Evolutionary conservation across 2,329 filamentous ascomycete species (phyloP).

Genomic region (Ophiostoma ips): DNA sequence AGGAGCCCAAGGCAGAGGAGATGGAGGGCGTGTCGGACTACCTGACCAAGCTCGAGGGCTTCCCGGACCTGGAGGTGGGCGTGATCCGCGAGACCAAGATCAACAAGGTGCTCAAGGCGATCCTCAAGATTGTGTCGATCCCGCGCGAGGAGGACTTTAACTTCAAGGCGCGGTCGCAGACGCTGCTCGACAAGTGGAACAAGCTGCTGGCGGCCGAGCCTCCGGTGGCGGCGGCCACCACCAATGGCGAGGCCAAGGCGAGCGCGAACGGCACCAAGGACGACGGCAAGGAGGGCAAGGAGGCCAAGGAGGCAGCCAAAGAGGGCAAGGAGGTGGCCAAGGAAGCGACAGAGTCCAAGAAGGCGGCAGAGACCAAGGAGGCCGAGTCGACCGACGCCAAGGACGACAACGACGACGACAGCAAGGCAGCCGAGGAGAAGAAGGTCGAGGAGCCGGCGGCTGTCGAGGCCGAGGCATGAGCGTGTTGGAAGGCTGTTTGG

Average conservation of each 20-base stretch:
- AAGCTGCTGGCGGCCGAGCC: conserved; percentile 51
- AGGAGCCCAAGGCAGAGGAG: conserved; percentile 72
- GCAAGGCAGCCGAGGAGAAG: conserved; percentile 8
- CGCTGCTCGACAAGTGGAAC: conserved; percentile 79
- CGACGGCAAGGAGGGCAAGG: conserved; percentile 19
- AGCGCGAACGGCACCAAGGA: conserved; percentile 14
- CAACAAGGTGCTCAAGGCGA: conserved; percentile 93
- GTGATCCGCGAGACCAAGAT: conserved; percentile 92
- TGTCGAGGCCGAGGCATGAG: conserved; percentile 12
- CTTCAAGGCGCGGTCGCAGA: conserved; percentile 73
- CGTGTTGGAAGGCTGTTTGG: too few relatives aligned
- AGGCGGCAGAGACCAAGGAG: conserved; percentile 28
- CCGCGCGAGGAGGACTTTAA: conserved; percentile 78
- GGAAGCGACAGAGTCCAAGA: conserved; percentile 11
- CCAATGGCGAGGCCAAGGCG: conserved; percentile 14
- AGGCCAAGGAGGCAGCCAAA: conserved; percentile 24
- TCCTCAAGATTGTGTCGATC: conserved; percentile 75
- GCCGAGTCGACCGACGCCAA: conserved; percentile 22
- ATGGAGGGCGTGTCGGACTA: conserved; percentile 68
- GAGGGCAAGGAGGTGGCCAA: conserved; percentile 23
- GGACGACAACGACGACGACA: conserved; percentile 18
- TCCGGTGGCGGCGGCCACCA: conserved; percentile 20
- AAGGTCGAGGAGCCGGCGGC: conserved; percentile 7
- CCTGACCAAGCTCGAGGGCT: conserved; percentile 66
- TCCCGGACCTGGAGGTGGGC: conserved; percentile 66